Conservation (phyloP, 352 stramenopile genomes). For the Phytophthora chlamydospora region DNA sequence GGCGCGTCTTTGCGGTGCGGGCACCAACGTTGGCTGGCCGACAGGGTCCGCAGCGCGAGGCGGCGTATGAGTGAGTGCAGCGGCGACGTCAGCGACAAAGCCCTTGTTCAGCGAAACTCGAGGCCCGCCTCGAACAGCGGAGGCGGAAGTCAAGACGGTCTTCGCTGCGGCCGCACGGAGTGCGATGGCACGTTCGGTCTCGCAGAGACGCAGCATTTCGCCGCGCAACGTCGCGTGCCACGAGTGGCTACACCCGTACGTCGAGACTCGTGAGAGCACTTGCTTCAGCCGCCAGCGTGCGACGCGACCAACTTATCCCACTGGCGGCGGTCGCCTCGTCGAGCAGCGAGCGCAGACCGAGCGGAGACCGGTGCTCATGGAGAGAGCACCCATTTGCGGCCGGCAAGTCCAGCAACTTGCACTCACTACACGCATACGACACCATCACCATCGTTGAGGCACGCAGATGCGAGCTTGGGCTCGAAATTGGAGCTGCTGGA, state of each 20-base stretch:
- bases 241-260: constrained; percentile 2
- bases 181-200: constrained; percentile 9
- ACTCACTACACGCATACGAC: neutral
- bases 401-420: too few species aligned
- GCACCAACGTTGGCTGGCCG: constrained; percentile 2
- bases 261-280: too few species aligned
- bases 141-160: constrained; percentile 16
- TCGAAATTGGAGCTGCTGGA: constrained; percentile 8
- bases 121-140: too few species aligned
- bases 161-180: constrained; percentile 3
- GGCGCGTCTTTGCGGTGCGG: constrained; percentile 21
- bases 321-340: neutral
- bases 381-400: constrained; percentile 10
- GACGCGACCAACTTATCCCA: constrained; percentile 1
- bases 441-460: constrained; percentile 20
- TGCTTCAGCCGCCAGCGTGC: neutral
- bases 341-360: too few species aligned
- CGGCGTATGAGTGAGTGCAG: too few species aligned
- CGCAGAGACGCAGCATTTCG: constrained; percentile 17
- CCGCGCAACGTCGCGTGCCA: constrained; percentile 7
- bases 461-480: constrained; percentile 11
- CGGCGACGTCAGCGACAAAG: too few species aligned
- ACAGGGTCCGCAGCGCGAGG: too few species aligned
- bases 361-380: too few species aligned
- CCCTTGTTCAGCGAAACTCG: constrained; percentile 3